A percentile compares a stretch with the other conserved stretches of the same genome.
Conservation (phyloP, 305 asterid genomes). For the Fraxinus albicans region DNA sequence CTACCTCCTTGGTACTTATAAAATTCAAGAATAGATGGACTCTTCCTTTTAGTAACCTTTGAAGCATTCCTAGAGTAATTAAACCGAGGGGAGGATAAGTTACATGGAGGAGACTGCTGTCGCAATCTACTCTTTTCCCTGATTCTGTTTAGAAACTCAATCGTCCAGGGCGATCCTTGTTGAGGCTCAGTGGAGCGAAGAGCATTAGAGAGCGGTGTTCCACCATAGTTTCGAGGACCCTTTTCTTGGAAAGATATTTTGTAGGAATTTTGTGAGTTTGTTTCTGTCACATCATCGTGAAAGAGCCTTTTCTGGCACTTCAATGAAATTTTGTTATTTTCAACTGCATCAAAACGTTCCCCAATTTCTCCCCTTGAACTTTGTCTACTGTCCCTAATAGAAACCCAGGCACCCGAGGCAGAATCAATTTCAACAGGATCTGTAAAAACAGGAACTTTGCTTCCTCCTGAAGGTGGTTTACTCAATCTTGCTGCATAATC, state of each 20-base stretch:
- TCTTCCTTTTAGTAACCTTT: slow-evolving; percentile 60
- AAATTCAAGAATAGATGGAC: slow-evolving; percentile 82
- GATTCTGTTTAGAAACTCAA: slow-evolving; percentile 85
- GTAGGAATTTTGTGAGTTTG: slow-evolving; percentile 32
- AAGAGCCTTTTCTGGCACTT: slow-evolving; percentile 33
- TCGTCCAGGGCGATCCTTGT: slow-evolving; percentile 86
- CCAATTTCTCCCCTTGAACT: slow-evolving; percentile 34
- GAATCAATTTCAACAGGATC: slow-evolving; percentile 43
- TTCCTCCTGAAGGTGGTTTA: slow-evolving; percentile 41
- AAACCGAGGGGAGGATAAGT: slow-evolving; percentile 51
- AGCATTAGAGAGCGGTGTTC: slow-evolving; percentile 73
- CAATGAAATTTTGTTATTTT: slow-evolving; percentile 28
- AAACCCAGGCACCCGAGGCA: slow-evolving; percentile 47
- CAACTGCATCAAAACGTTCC: slow-evolving; percentile 39
- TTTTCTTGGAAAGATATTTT: slow-evolving; percentile 38
- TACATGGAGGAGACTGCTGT: slow-evolving; percentile 56
- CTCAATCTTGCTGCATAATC: slow-evolving; percentile 39
- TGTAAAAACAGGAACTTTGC: slow-evolving; percentile 41
- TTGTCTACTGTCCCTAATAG: slow-evolving; percentile 35
- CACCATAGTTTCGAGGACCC: slow-evolving; percentile 36
- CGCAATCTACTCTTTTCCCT: slow-evolving; percentile 81
- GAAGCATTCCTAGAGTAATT: slow-evolving; percentile 47
- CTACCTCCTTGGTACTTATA: slow-evolving; percentile 69
- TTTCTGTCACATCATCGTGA: slow-evolving; percentile 37
- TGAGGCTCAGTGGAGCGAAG: slow-evolving; percentile 55